Percentiles rank a stretch among this genome's conserved stretches.
phyloP scores from a whole-genome alignment of 108 stramenopile genomes.

The Nitzschia putrida region DNA sequence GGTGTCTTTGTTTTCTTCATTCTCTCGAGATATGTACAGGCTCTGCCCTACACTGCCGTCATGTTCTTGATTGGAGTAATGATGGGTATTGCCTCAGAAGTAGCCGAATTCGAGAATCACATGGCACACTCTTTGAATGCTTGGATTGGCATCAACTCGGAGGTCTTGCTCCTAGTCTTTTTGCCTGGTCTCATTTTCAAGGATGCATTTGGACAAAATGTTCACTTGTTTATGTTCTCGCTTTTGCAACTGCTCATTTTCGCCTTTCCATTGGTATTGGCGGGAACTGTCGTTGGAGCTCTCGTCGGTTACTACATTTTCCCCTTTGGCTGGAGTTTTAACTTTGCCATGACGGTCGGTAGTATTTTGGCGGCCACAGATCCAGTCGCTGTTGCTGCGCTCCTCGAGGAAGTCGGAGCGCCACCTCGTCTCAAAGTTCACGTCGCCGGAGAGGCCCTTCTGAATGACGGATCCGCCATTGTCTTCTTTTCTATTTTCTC shows the following conservation, averaged over 20 bases:
- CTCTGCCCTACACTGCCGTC: slow-evolving; percentile 73
- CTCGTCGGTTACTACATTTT: slow-evolving; percentile 60
- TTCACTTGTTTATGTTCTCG: slow-evolving; percentile 54
- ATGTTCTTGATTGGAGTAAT: slow-evolving; percentile 74
- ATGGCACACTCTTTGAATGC: background rate
- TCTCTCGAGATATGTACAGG: slow-evolving; percentile 43
- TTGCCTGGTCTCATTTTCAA: slow-evolving; percentile 89
- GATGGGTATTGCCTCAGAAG: slow-evolving; percentile 48
- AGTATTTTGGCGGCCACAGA: slow-evolving; percentile 90
- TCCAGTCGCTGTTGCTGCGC: slow-evolving; percentile 88
- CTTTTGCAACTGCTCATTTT: slow-evolving; percentile 70
- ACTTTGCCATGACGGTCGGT: slow-evolving; percentile 79
- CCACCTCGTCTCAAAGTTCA: slow-evolving; percentile 76
- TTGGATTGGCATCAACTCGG: slow-evolving; percentile 39
- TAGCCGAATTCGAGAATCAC: background rate
- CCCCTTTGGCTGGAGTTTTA: slow-evolving; percentile 66
- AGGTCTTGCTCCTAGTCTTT: slow-evolving; percentile 81
- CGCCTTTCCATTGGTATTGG: slow-evolving; percentile 86
- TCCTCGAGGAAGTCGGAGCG: slow-evolving; percentile 69
- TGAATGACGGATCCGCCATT: slow-evolving; percentile 92
- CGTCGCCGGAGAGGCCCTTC: slow-evolving; percentile 74
- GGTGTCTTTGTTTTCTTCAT: slow-evolving; percentile 51
- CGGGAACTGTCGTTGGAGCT: slow-evolving; percentile 54
- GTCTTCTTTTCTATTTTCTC: slow-evolving; percentile 89
- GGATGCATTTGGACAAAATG: slow-evolving; percentile 74